Base-by-base conservation (phyloP, 805 yeast genomes). In the Hanseniaspora pseudoguilliermondii region DNA sequence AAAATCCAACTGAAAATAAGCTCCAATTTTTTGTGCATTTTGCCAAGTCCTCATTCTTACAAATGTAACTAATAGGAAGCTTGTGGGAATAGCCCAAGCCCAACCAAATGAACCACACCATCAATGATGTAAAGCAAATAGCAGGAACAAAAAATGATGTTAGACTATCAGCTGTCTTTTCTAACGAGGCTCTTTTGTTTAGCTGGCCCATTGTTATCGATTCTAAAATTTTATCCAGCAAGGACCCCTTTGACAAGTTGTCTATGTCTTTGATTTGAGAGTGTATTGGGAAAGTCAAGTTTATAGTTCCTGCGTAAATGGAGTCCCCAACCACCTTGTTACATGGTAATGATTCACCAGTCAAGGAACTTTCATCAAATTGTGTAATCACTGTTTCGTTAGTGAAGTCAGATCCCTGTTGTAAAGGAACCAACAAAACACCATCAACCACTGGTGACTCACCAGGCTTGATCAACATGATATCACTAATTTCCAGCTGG, bases 111-210 rank as follows among this genome's bases (percentile, higher is more conserved):
- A 81, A 62, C 86, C 89, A 85, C 0, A 86, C 83, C 0, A 72
- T 6, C 15, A 83, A 67, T 0, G 91, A 86, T 10, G 83, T 60
- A 15, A 76, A 59, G 3, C 81, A 77, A 16, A 85, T 84, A 0
- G 81, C 59, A 1, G 93, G 93, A 10, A 85, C 93, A 69, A 85
- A 85, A 55, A 77, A 75, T 4, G 87, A 81, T 0, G 91, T 85
- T 29, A 85, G 63, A 7, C 70, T 65, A 63, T 85, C 91, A 1
- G 90, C 90, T 2, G 78, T 68, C 59, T 82, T 74, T 65, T 84
- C 90, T 52, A 84, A 80, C 11, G 41, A 36, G 0, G 89, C 89
- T 0, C 90, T 88, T 57, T 83, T 77, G 47, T 79, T 74, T 67
- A 82, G 66, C 63, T 84, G 90, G 1, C 91, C 90, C 59, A 81